Evolutionary conservation across 139 green algal species (phyloP).

Genomic region (Diplosphaera chodatii): DNA sequence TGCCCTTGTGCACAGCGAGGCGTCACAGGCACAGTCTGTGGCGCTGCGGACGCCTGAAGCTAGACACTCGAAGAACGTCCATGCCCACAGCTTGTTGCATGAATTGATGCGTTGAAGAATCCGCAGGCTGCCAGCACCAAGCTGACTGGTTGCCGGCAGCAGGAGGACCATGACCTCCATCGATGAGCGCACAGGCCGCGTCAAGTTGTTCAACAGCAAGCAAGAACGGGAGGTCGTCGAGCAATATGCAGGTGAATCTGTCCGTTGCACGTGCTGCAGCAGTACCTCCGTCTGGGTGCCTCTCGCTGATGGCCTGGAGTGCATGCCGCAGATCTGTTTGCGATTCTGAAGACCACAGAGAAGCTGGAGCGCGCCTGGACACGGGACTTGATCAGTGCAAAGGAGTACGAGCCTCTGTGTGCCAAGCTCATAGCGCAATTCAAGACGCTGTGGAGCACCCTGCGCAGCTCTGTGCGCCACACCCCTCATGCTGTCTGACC

Average conservation of each 20-base stretch:
- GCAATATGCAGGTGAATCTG: slow-evolving; percentile 52
- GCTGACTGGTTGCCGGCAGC: no score
- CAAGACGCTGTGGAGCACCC: slow-evolving; percentile 71
- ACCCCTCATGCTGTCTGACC: no score
- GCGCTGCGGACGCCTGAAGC: no score
- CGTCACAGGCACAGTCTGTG: no score
- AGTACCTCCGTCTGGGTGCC: no score
- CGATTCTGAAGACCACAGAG: slow-evolving; percentile 89
- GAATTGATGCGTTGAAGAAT: no score
- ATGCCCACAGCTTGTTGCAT: no score
- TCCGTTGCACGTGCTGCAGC: no score
- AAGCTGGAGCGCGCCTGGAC: slow-evolving; percentile 86
- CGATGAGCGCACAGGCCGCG: neutral
- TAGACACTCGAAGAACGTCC: no score
- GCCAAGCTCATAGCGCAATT: slow-evolving; percentile 88
- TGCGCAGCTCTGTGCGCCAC: slow-evolving; percentile 54
- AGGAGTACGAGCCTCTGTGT: slow-evolving; percentile 79
- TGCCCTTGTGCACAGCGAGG: no score
- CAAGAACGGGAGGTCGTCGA: slow-evolving; percentile 75
- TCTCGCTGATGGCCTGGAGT: no score
- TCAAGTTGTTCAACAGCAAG: slow-evolving; percentile 62
- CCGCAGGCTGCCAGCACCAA: no score
- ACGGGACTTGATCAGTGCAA: slow-evolving; percentile 61
- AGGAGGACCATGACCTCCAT: neutral
- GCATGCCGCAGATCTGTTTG: slow-evolving; percentile 68